Evolutionary conservation across 164 flowering plant species (phyloP), one percentile per base, ranked within the genome.

Genomic region (Protea cynaroides): DNA sequence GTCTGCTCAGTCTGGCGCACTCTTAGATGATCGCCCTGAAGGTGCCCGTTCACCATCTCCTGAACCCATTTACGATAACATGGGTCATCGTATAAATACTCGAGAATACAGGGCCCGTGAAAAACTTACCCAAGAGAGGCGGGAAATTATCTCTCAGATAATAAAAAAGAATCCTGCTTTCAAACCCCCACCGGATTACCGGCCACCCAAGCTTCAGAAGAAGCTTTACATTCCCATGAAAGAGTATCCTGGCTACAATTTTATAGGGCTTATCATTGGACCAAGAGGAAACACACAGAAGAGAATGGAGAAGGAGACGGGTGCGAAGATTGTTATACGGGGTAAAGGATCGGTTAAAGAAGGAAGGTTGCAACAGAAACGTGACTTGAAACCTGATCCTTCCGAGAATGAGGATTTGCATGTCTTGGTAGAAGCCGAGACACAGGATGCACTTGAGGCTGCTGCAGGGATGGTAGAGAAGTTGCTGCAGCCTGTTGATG

Each of bases 401-500:
- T 71, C 84, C 0, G 98, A 90, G 72, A 93, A 93, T 61, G 98
- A 93, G 83, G 98, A 93, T 69, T 84, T 93, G 63, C 98, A 93
- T 75, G 98, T 93, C 34, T 75, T 90, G 77, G 97, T 93, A 7
- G 98, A 93, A 69, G 98, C 97, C 0, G 98, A 93, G 14, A 90
- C 96, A 0, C 87, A 80, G 68, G 97, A 93, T 12, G 78, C 98
- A 1, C 83, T 93, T 25, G 96, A 93, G 9, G 98, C 90, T 23
- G 98, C 98, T 13, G 94, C 92, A 0, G 96, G 86, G 17, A 93
- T 93, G 98, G 94, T 93, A 58, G 92, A 93, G 83, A 93, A 93
- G 84, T 78, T 93, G n/a, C 69, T 93, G 74, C 88, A 82, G 70
- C 98, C 97, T 23, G 96, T 93, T 38, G 98, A 93, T 75, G 97